Percentiles rank a stretch among this genome's conserved stretches.
These are phyloP conservation scores for Colletotrichum incanum DNA, from an alignment of 2,329 filamentous ascomycete genomes.

Conservation along the genomic window DNA sequence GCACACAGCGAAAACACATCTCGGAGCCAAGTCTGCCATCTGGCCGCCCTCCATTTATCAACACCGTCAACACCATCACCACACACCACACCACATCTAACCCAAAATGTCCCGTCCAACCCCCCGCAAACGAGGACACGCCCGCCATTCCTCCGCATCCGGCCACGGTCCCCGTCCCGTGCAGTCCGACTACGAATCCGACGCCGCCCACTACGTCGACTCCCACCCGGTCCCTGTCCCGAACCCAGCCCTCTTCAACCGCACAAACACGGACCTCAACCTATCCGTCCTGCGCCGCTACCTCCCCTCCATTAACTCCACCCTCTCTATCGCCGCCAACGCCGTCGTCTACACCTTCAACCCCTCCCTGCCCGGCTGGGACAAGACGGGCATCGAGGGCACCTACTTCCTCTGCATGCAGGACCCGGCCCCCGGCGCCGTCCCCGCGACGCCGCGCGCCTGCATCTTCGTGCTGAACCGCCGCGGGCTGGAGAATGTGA, in stretches of 20 bases:
- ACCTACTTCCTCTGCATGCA: conserved; percentile 89
- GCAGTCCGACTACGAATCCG: conserved; percentile 77
- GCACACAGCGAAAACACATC: not conserved
- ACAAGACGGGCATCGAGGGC: conserved; percentile 88
- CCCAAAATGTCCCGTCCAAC: conserved; percentile 61
- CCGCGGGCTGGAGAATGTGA: conserved; percentile 79
- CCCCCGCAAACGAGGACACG: conserved; percentile 58
- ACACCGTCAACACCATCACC: conserved; percentile 45
- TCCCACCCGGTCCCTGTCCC: conserved; percentile 56
- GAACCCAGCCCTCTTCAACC: conserved; percentile 69
- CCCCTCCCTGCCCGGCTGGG: conserved; percentile 78
- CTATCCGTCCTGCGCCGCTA: conserved; percentile 87
- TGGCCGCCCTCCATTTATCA: not conserved
- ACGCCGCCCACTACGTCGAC: conserved; percentile 67
- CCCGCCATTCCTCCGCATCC: conserved; percentile 59
- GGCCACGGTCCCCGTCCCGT: conserved; percentile 50
- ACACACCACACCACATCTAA: conserved; percentile 7
- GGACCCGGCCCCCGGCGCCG: conserved; percentile 58
- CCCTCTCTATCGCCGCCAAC: conserved; percentile 87
- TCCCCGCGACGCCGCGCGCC: conserved; percentile 56
- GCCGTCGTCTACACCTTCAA: conserved; percentile 89
- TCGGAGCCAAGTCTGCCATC: conserved; percentile 32
- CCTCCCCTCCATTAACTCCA: conserved; percentile 79
- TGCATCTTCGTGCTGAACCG: conserved; percentile 83
- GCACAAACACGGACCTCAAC: conserved; percentile 90